Base-by-base conservation (phyloP, 768 basidiomycete genomes). In the Cystofilobasidium macerans region DNA sequence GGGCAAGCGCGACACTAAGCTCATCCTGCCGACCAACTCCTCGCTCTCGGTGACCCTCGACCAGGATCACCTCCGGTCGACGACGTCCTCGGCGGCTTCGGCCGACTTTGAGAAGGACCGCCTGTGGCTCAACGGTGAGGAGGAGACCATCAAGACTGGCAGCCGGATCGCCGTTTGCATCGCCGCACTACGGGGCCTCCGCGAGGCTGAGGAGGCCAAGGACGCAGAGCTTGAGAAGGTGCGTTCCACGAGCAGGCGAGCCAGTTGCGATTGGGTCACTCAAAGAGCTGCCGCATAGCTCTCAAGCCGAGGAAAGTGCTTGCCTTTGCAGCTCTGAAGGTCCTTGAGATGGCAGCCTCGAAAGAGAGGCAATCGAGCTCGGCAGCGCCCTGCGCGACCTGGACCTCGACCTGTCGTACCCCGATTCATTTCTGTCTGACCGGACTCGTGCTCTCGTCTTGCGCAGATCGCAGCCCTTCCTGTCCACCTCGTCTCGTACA, bases 41-140 rank as follows among this genome's bases (percentile, higher is more conserved):
- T 98, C 94, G 13, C 83, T 99, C n/a, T 97, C 93, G 9, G 89
- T 98, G 57, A 98, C 95, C 2, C 86, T 99, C 69, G 87, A 87
- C 73, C 95, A 98, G 77, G 92, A 98, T 77, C 88, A 98, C 72
- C 83, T 99, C 13, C 82, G 89, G 67, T 89, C 89, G 1, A 94
- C 90, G 11, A 99, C 95, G 3, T 90, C 93, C 1, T 89, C 91
- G 6, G 85, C 89, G 28, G 86, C 87, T 2, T 88, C 91, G 72
- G 78, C 85, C 0, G 78, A 81, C 1, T 93, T 90, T 73, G 75
- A 80, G 30, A 81, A 70, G 62, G 93, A 98, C 76, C 80, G 83
- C 61, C 81, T 99, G 26, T 99, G 95, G 95, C 81, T 99, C 61
- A 98, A 99, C 75, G 93, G 92, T 24, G 83, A 82, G 68, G 88